Conservation (phyloP, 2,329 filamentous ascomycete genomes). For the Diaporthe sp. region DNA sequence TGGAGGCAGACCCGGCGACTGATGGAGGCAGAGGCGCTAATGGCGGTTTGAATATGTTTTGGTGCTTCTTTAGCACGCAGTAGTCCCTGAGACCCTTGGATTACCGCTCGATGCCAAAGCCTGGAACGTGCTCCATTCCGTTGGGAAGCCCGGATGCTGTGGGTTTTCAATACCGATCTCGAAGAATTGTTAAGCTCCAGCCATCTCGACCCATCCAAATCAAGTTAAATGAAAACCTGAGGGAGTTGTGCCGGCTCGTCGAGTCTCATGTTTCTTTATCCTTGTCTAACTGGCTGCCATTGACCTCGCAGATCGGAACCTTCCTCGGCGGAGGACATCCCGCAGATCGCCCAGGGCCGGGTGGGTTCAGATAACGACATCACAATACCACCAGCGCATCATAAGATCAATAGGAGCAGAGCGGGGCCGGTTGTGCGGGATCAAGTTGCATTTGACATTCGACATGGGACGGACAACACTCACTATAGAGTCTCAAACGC, state of each 20-base stretch:
- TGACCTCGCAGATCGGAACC: conserved; percentile 6
- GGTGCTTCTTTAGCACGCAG: background rate
- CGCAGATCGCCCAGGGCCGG: background rate
- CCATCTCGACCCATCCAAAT: background rate
- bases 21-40: conserved; percentile 10
- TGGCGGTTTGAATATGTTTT: conserved; percentile 11
- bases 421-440: conserved; percentile 14
- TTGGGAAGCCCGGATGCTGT: background rate
- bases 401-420: background rate
- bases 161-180: background rate
- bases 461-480: conserved; percentile 11
- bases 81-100: background rate
- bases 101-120: background rate
- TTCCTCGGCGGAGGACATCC: background rate
- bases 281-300: background rate
- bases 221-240: background rate
- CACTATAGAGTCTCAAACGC: conserved; percentile 3
- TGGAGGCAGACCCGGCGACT: background rate
- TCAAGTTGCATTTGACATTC: background rate
- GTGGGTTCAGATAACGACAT: conserved; percentile 10
- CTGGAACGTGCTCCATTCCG: background rate
- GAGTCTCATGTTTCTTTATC: background rate
- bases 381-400: background rate
- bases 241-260: background rate
- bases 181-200: background rate